A percentile compares a stretch with the other conserved stretches of the same genome.
These are phyloP conservation scores for Alternaria brassicae DNA, from an alignment of 2,329 filamentous ascomycete genomes.

Conservation along the genomic window DNA sequence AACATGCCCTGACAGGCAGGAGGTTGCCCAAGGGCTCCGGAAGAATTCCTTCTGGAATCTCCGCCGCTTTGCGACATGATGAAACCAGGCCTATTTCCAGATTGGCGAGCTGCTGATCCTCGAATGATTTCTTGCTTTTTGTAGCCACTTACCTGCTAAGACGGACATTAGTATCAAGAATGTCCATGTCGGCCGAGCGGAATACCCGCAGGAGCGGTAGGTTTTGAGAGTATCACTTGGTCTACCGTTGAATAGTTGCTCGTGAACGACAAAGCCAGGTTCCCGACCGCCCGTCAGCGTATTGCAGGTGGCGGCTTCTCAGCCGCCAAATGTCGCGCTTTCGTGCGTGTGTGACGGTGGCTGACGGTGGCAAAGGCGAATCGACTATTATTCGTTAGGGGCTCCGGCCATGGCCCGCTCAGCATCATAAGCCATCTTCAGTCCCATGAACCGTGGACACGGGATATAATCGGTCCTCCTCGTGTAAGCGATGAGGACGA, in stretches of 20 bases:
- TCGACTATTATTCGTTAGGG: constrained; percentile 6
- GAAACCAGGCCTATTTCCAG: neutral
- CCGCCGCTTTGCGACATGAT: neutral
- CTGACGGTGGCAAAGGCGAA: constrained; percentile 3
- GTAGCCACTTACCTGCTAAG: neutral
- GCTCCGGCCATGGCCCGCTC: neutral
- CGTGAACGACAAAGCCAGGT: neutral
- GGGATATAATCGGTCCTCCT: neutral
- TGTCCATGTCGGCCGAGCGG: neutral
- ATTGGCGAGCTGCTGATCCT: constrained; percentile 1
- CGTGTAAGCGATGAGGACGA: constrained; percentile 1
- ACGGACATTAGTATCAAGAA: neutral
- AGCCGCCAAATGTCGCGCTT: neutral
- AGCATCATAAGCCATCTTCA: constrained; percentile 1
- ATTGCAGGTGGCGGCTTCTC: neutral
- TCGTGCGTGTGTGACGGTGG: neutral
- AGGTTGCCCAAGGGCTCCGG: neutral
- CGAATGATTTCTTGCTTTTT: neutral
- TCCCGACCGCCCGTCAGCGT: neutral
- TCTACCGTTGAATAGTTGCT: neutral
- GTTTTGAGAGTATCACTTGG: neutral
- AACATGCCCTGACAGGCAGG: neutral
- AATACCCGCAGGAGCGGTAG: neutral
- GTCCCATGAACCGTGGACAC: neutral
- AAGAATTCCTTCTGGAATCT: neutral